Conservation (phyloP, 768 basidiomycete genomes). For the Phanerodontia chrysosporium region DNA sequence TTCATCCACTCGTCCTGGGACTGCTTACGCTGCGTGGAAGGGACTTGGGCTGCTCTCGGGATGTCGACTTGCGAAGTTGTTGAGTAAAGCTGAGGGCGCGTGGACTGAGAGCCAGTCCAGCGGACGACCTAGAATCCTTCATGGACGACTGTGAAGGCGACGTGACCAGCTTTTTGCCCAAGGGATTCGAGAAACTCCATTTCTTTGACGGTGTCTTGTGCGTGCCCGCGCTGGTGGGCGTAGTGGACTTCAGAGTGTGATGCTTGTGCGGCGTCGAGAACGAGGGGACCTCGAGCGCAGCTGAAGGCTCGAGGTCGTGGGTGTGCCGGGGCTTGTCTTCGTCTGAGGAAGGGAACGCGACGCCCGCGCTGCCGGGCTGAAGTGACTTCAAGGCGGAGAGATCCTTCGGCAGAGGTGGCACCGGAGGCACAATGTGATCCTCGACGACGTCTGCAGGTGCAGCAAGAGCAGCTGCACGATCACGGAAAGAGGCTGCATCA, state of each 20-base stretch:
- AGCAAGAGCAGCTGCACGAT: slow-evolving; percentile 61
- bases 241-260: slow-evolving; percentile 20
- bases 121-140: slow-evolving; percentile 39
- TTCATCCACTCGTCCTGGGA: slow-evolving; percentile 52
- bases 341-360: slow-evolving; percentile 11
- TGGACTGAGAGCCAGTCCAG: slow-evolving; percentile 61
- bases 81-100: slow-evolving; percentile 64
- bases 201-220: slow-evolving; percentile 90
- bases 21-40: slow-evolving; percentile 35
- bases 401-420: slow-evolving; percentile 90
- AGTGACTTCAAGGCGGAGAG: slow-evolving; percentile 70
- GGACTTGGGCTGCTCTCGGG: slow-evolving; percentile 57
- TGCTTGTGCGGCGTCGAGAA: slow-evolving; percentile 29
- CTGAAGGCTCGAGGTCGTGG: slow-evolving; percentile 23
- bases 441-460: slow-evolving; percentile 57
- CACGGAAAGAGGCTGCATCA: slow-evolving; percentile 60
- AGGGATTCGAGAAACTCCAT: slow-evolving; percentile 89
- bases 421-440: slow-evolving; percentile 76
- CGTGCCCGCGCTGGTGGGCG: slow-evolving; percentile 25
- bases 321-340: not conserved
- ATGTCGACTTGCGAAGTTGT: slow-evolving; percentile 62
- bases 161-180: slow-evolving; percentile 69
- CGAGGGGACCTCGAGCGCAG: slow-evolving; percentile 49
- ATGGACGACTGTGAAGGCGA: slow-evolving; percentile 59
- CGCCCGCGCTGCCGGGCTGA: not conserved